Conservation (phyloP, 768 basidiomycete genomes). For the Lentinula edodes region DNA sequence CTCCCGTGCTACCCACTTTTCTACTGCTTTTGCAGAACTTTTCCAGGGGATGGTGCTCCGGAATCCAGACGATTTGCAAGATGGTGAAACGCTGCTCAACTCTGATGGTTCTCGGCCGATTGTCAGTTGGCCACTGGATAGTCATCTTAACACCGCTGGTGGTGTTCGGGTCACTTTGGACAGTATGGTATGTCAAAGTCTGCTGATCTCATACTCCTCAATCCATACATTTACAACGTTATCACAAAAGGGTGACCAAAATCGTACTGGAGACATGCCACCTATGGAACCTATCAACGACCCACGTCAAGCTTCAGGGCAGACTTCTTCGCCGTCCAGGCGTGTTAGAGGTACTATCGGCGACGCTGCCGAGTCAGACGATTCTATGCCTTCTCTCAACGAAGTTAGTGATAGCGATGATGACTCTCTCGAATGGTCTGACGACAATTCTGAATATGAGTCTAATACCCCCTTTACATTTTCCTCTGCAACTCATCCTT, state of each 20-base stretch:
- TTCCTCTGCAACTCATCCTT: background rate
- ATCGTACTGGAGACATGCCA: background rate
- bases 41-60: background rate
- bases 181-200: background rate
- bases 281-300: background rate
- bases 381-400: slow-evolving; percentile 31
- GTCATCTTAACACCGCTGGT: background rate
- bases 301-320: background rate
- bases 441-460: background rate
- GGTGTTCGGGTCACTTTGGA: background rate
- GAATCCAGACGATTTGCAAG: background rate
- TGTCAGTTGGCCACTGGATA: background rate
- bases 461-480: background rate
- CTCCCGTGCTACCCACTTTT: background rate
- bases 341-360: background rate
- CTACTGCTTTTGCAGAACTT: background rate
- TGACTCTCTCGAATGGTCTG: slow-evolving; percentile 6
- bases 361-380: slow-evolving; percentile 17
- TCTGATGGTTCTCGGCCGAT: background rate
- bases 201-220: background rate
- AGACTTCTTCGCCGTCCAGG: background rate
- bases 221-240: background rate
- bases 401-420: slow-evolving; percentile 27
- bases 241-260: background rate
- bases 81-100: background rate